These are phyloP conservation scores for Cercospora sp. DNA, from an alignment of 2,329 filamentous ascomycete genomes.

Conservation along the genomic window DNA sequence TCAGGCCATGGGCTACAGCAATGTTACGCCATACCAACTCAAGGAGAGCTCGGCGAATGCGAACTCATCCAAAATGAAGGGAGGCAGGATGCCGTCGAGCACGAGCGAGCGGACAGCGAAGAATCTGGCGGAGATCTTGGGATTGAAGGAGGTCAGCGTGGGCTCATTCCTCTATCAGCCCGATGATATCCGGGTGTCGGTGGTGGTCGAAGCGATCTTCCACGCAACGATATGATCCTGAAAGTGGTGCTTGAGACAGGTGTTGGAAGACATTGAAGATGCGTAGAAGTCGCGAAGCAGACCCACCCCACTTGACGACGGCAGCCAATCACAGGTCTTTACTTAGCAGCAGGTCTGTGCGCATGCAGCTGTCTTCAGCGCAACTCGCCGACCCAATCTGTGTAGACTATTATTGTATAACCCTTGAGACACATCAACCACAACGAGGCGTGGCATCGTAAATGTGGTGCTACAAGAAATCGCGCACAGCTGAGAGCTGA, in stretches of 20 bases:
- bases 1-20: conserved; percentile 13
- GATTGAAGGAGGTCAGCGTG: conserved; percentile 11
- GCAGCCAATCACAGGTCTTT: not conserved
- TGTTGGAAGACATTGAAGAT: not conserved
- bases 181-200: conserved; percentile 13
- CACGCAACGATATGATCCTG: not conserved
- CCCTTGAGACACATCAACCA: no score
- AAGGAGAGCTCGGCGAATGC: conserved; percentile 5
- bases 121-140: conserved; percentile 13
- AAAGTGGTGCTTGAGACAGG: not conserved
- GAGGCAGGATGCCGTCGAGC: not conserved
- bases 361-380: no score
- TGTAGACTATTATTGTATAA: no score
- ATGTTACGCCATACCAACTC: conserved; percentile 4
- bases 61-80: conserved; percentile 6
- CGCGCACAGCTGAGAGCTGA: no score
- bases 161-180: conserved; percentile 13
- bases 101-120: conserved; percentile 1
- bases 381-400: no score
- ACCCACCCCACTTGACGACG: not conserved
- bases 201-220: conserved; percentile 5
- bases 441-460: no score
- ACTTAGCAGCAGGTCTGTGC: conserved; percentile 4
- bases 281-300: not conserved
- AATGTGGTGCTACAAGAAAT: no score